phyloP scores from a whole-genome alignment of 176 grass and related monocot genomes.

The Musa beccarii region DNA sequence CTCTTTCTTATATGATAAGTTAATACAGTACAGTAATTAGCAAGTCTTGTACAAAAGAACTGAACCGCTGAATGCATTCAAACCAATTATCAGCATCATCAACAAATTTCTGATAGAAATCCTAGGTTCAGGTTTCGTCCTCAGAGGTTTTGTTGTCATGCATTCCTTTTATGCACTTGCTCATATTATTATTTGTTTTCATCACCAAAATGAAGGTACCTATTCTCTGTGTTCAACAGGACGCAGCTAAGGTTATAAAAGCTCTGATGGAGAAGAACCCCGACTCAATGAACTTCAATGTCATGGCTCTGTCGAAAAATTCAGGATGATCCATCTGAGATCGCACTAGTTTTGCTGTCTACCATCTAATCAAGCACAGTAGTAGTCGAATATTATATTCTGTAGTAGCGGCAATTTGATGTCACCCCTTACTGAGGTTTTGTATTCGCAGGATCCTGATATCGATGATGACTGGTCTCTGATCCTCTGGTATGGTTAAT shows the following conservation, averaged over 20 bases:
- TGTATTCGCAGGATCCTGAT: too few species aligned
- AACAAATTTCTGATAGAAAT: too few species aligned
- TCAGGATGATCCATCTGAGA: neutral
- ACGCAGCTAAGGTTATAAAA: constrained; percentile 65
- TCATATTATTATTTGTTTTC: neutral
- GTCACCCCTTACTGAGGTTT: too few species aligned
- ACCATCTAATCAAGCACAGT: neutral
- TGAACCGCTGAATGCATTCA: too few species aligned
- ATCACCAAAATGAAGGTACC: neutral
- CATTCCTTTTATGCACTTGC: neutral
- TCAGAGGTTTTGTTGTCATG: too few species aligned
- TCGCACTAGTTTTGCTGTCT: neutral
- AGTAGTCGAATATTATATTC: neutral
- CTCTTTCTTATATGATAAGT: too few species aligned
- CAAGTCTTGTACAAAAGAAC: too few species aligned
- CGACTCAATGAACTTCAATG: constrained; percentile 67
- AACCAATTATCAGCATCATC: too few species aligned
- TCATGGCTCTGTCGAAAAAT: constrained; percentile 57
- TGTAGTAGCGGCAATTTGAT: neutral
- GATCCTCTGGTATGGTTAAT: too few species aligned
- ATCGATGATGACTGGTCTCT: too few species aligned
- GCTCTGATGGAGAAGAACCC: constrained; percentile 35
- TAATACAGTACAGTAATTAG: too few species aligned
- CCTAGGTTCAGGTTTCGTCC: too few species aligned
- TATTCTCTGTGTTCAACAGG: constrained; percentile 21